A percentile compares a stretch with the other conserved stretches of the same genome.
These are phyloP conservation scores for Lactarius akahatsu DNA, from an alignment of 768 basidiomycete species.

Conservation along the genomic window DNA sequence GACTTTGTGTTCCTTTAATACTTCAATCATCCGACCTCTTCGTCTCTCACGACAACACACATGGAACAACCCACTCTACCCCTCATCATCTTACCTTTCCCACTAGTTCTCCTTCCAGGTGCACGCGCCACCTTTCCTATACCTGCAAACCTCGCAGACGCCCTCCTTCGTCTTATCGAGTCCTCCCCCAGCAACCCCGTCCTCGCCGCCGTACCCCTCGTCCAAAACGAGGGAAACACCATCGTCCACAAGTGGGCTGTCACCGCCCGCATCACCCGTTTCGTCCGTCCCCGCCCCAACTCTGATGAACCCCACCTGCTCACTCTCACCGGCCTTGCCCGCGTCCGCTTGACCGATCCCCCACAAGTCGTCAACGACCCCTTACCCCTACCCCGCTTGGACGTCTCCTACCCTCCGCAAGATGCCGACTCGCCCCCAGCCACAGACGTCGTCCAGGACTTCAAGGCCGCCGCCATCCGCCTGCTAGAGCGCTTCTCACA, in stretches of 20 bases:
- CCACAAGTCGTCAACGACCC: constrained; percentile 51
- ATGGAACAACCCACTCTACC: constrained; percentile 44
- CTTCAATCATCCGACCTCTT: background rate
- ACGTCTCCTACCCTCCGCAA: constrained; percentile 35
- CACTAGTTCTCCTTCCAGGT: constrained; percentile 72
- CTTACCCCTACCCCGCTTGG: constrained; percentile 30
- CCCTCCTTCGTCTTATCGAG: constrained; percentile 63
- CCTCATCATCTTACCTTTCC: constrained; percentile 67
- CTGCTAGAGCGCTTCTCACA: constrained; percentile 63
- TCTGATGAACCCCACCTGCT: constrained; percentile 64
- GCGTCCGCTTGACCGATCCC: constrained; percentile 55
- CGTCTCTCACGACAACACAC: background rate
- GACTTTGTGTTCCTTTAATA: no score
- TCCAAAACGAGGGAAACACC: constrained; percentile 32
- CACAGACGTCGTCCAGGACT: constrained; percentile 57
- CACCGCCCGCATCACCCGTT: constrained; percentile 67
- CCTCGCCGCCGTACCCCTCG: constrained; percentile 64
- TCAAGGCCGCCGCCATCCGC: constrained; percentile 65
- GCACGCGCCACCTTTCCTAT: constrained; percentile 69
- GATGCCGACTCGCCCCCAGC: constrained; percentile 46
- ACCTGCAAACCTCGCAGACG: constrained; percentile 57
- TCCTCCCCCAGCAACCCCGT: constrained; percentile 68
- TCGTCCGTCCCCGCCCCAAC: constrained; percentile 60
- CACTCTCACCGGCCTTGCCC: constrained; percentile 68
- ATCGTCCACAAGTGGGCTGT: constrained; percentile 57